Evolutionary conservation across 805 yeast genomes (phyloP).

Genomic region (Pichia cephalocereana): DNA sequence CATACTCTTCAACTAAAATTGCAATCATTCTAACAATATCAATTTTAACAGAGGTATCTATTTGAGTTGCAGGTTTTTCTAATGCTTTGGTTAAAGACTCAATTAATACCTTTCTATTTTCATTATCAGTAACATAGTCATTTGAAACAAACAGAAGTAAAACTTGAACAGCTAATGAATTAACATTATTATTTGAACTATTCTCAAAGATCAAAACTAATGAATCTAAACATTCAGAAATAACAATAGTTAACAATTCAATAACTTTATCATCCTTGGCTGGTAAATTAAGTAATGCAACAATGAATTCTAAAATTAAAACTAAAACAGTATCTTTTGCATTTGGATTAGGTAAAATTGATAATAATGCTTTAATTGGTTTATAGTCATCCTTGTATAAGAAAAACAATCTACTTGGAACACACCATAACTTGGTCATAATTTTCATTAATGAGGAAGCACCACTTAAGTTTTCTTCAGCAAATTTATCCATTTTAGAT

Average conservation of each 20-base stretch:
- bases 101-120: constrained; percentile 44
- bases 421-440: constrained; percentile 49
- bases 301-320: constrained; percentile 46
- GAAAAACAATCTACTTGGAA: constrained; percentile 38
- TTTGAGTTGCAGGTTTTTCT: constrained; percentile 44
- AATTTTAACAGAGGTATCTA: constrained; percentile 44
- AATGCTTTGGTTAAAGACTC: constrained; percentile 51
- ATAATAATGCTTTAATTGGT: constrained; percentile 47
- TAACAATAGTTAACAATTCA: constrained; percentile 44
- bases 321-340: constrained; percentile 61
- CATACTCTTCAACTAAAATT: constrained; percentile 42
- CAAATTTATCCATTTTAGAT: constrained; percentile 63
- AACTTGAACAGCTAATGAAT: constrained; percentile 42
- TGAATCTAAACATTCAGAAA: constrained; percentile 44
- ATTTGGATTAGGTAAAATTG: constrained; percentile 40
- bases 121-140: constrained; percentile 46
- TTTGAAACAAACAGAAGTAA: constrained; percentile 46
- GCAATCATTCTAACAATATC: constrained; percentile 51
- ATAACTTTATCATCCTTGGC: constrained; percentile 33
- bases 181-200: constrained; percentile 35
- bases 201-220: constrained; percentile 42
- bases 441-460: constrained; percentile 69
- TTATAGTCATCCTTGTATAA: constrained; percentile 47
- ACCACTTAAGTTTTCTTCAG: constrained; percentile 71
- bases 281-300: constrained; percentile 34